Conservation (phyloP, 768 basidiomycete genomes). For the Suillus variegatus region DNA sequence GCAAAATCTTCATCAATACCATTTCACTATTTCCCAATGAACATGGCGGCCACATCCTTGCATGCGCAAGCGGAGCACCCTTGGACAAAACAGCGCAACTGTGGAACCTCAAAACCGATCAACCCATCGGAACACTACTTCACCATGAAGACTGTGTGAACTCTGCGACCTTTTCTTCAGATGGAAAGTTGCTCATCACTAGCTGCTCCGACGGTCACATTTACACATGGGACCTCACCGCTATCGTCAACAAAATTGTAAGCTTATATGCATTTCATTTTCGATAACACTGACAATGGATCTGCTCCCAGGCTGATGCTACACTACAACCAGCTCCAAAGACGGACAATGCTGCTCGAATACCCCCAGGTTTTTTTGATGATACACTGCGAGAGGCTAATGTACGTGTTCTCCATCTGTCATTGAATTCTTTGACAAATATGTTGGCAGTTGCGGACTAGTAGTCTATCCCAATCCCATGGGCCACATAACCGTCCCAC, state of each 20-base stretch:
- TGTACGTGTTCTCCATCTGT: not conserved
- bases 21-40: not conserved
- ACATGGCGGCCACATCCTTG: not conserved
- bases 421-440: not conserved
- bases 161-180: not conserved
- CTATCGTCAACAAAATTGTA: not conserved
- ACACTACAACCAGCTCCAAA: not conserved
- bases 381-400: not conserved
- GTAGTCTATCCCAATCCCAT: not conserved
- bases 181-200: not conserved
- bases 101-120: no score
- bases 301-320: not conserved
- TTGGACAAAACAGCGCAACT: no score
- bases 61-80: not conserved
- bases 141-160: not conserved
- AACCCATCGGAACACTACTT: not conserved
- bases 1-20: no score
- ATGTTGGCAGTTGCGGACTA: not conserved
- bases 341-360: not conserved
- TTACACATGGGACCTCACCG: not conserved
- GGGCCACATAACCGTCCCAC: not conserved
- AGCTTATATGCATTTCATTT: not conserved
- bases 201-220: not conserved
- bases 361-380: not conserved
- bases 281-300: not conserved